Base-by-base conservation (phyloP, 768 basidiomycete species). In the Boletales sp. region DNA sequence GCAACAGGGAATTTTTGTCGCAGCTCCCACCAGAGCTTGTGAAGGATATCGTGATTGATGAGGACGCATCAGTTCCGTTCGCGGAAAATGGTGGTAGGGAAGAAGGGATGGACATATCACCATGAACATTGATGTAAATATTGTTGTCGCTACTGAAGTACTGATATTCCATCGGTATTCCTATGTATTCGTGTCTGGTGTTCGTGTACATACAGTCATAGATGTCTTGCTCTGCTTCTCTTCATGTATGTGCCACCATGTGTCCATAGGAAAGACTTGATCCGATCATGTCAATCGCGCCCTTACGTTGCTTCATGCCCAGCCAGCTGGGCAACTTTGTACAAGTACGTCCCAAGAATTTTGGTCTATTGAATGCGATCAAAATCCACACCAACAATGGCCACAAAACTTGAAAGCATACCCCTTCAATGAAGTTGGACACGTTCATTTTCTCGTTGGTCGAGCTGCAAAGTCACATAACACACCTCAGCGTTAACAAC, bases 391-490 rank as follows among this genome's bases (percentile, higher is more conserved):
- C 40, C 5, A 7, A 27, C 24, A 7, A 27, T 27, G 24, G 24
- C 19, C 15, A 29, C n/a, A 45, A 6, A n/a, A 47, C 27, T 11
- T 47, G 18, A 40, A 15, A 64, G 66, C 69, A 12, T 47, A 87
- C 90, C 62, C 86, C 88, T 68, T 90, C 73, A 53, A 97, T 86
- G 69, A 86, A 97, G 74, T 98, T 98, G 42, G 82, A 83, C 45
- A 74, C 74, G 69, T 98, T 94, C 45, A 98, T 74, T 69, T 98
- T 98, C 77, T 97, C 95, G 67, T 95, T 94, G 11, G 89, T 93
- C 44, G 89, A 91, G 70, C 90, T 90, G 53, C 3, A 48, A 27
- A 27, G 24, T 27, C 6, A 27, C 5, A 48, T 18, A 5, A 19
- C 9, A 15, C 7, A 17, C n/a, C n/a, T 48, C 32, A 50, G 39